A percentile compares a stretch with the other conserved stretches of the same genome.
These are phyloP conservation scores for Stephanocyclus meneghinianus DNA, from an alignment of 352 stramenopile genomes.

Conservation along the genomic window DNA sequence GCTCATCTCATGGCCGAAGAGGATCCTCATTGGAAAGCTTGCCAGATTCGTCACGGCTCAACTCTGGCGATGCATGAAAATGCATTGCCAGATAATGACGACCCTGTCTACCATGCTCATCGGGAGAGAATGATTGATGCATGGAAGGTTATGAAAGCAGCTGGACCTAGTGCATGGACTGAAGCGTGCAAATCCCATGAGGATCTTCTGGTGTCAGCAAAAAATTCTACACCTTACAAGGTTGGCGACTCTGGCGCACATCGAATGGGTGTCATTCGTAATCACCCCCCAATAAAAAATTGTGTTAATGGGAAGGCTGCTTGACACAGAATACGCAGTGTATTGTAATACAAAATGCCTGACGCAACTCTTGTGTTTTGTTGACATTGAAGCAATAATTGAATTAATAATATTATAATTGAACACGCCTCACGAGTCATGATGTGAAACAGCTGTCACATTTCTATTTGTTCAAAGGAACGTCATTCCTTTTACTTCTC, in stretches of 20 bases:
- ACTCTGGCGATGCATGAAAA: constrained; percentile 14
- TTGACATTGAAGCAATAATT: too few species aligned
- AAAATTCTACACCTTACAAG: neutral
- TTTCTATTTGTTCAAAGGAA: neutral
- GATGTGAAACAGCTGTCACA: neutral
- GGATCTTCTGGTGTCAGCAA: neutral
- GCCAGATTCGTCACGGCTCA: constrained; percentile 13
- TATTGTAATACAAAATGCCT: neutral
- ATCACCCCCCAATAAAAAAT: neutral
- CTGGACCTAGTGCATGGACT: constrained; percentile 15
- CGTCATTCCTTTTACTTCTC: neutral
- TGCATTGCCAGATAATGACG: constrained; percentile 7
- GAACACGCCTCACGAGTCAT: too few species aligned
- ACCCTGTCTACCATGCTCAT: constrained; percentile 7
- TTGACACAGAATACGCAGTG: neutral
- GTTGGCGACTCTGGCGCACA: neutral
- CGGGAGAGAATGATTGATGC: constrained; percentile 10
- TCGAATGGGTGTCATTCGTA: neutral
- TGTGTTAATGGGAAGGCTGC: constrained; percentile 10
- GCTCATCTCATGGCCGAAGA: constrained; percentile 5
- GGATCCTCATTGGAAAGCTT: constrained; percentile 10
- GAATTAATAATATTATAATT: too few species aligned
- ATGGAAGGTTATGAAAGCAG: constrained; percentile 21
- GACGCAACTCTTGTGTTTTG: too few species aligned
- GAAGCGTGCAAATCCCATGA: constrained; percentile 20